These are phyloP conservation scores for Hyaloperonospora arabidopsidis DNA, from an alignment of 352 stramenopile genomes.

Conservation along the genomic window DNA sequence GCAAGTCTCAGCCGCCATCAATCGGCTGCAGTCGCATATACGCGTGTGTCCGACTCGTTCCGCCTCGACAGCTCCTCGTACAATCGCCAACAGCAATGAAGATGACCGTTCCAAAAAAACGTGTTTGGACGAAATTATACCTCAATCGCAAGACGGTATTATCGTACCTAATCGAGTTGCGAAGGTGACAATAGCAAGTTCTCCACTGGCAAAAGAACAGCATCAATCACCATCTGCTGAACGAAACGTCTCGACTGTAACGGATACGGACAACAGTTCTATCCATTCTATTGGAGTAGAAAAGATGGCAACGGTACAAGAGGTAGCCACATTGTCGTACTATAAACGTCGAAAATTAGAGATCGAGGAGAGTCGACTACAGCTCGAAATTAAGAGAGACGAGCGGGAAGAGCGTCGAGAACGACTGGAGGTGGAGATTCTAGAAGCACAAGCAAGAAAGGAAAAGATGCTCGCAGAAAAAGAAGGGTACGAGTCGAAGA, in stretches of 20 bases:
- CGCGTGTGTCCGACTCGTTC: constrained; percentile 42
- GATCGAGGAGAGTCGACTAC: constrained; percentile 51
- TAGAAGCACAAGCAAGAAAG: constrained; percentile 35
- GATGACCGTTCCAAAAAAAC: neutral
- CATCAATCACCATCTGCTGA: constrained; percentile 7
- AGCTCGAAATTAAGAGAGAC: constrained; percentile 40
- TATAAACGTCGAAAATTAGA: constrained; percentile 32
- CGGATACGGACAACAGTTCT: constrained; percentile 25
- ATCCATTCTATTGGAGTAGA: constrained; percentile 3
- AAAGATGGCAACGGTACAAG: neutral
- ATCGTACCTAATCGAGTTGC: too few relatives aligned
- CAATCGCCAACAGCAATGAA: constrained; percentile 1
- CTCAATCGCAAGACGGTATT: neutral
- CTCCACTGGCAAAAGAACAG: constrained; percentile 21
- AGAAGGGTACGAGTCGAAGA: constrained; percentile 33
- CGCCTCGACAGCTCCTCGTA: constrained; percentile 3
- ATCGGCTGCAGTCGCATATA: constrained; percentile 59
- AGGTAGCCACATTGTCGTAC: constrained; percentile 12
- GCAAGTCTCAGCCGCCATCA: constrained; percentile 49
- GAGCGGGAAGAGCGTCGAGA: constrained; percentile 38
- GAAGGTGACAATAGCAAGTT: neutral
- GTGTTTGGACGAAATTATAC: constrained; percentile 6
- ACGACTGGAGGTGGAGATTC: constrained; percentile 34
- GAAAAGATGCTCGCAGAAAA: constrained; percentile 38
- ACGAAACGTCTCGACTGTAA: neutral